phyloP scores from a whole-genome alignment of 768 basidiomycete species.

The Leccinum rimulosum region DNA sequence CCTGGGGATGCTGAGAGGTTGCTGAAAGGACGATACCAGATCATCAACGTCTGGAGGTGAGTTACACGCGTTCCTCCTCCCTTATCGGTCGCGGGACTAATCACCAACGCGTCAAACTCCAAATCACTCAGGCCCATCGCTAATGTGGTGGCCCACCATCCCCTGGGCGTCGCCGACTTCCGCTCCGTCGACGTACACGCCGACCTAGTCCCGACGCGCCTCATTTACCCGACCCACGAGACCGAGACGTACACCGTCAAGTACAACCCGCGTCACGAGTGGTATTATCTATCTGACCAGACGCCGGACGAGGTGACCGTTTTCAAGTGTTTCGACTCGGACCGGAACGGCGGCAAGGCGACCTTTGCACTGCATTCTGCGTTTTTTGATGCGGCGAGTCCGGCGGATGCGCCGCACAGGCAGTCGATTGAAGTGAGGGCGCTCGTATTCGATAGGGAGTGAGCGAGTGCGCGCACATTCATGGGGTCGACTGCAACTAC shows the following conservation, averaged over 20 bases:
- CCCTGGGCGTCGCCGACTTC: constrained; percentile 39
- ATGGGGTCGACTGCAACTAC: not conserved
- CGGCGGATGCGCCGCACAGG: constrained; percentile 32
- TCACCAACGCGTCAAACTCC: not conserved
- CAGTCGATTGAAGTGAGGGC: constrained; percentile 41
- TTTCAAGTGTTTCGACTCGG: constrained; percentile 45
- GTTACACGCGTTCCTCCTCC: not conserved
- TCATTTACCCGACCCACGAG: constrained; percentile 26
- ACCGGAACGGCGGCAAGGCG: constrained; percentile 27
- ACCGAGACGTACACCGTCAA: no score
- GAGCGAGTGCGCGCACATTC: not conserved
- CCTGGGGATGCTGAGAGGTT: constrained; percentile 40
- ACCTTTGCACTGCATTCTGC: constrained; percentile 39
- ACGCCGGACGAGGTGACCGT: constrained; percentile 38
- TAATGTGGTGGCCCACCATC: constrained; percentile 35
- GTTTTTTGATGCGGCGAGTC: constrained; percentile 35
- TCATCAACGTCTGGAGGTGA: constrained; percentile 44
- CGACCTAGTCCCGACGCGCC: constrained; percentile 34
- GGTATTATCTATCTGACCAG: constrained; percentile 39
- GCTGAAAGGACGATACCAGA: constrained; percentile 37
- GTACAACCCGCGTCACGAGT: constrained; percentile 11
- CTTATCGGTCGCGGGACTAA: not conserved
- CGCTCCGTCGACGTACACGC: constrained; percentile 30
- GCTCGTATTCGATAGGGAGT: constrained; percentile 39
- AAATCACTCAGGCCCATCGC: constrained; percentile 26